phyloP scores from a whole-genome alignment of 2,329 filamentous ascomycete genomes.

The Penicillium frequentans region DNA sequence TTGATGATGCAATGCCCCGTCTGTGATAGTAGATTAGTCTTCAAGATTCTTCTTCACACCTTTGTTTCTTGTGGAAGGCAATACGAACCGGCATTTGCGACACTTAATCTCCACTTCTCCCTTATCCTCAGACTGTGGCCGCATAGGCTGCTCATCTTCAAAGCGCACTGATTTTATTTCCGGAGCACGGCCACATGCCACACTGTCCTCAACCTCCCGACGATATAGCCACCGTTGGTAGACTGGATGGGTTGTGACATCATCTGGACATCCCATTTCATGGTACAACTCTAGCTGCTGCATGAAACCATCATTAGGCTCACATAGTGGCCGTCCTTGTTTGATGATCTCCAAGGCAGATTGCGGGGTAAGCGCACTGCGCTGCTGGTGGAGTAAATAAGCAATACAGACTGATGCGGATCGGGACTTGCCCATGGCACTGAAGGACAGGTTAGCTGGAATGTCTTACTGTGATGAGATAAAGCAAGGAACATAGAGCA shows the following conservation, averaged over 20 bases:
- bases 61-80: not conserved
- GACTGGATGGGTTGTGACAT: conserved; percentile 66
- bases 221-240: conserved; percentile 80
- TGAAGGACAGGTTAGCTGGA: conserved; percentile 46
- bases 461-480: not conserved
- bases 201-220: conserved; percentile 64
- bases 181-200: conserved; percentile 76
- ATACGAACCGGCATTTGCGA: conserved; percentile 77
- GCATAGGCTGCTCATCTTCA: conserved; percentile 50
- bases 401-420: conserved; percentile 83
- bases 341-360: conserved; percentile 59
- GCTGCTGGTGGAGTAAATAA: conserved; percentile 69
- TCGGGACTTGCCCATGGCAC: conserved; percentile 95
- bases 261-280: conserved; percentile 66
- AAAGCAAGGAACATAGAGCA: not conserved
- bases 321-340: conserved; percentile 2
- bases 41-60: not conserved
- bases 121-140: not conserved
- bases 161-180: conserved; percentile 74
- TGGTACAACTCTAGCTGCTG: conserved; percentile 83
- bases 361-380: conserved; percentile 57
- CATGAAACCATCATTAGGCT: conserved; percentile 80
- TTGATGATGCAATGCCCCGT: conserved; percentile 61
- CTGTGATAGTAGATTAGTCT: conserved; percentile 34
- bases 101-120: conserved; percentile 69